These are phyloP conservation scores for Pseudopediastrum boryanum DNA, from an alignment of 139 green algal genomes.

Conservation along the genomic window DNA sequence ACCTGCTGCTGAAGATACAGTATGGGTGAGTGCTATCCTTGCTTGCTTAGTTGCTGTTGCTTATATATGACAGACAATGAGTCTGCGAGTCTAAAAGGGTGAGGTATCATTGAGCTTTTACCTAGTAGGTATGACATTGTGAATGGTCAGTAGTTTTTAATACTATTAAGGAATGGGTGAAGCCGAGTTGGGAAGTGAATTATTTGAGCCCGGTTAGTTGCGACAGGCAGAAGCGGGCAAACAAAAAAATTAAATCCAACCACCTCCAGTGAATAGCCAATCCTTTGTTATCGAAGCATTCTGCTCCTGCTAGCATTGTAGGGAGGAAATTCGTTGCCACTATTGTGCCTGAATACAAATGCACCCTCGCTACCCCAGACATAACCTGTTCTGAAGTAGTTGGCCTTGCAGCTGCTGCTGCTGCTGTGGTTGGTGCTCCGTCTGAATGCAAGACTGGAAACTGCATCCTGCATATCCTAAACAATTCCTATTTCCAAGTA, in stretches of 20 bases:
- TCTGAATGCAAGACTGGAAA: neutral
- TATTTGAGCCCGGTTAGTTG: too few relatives aligned
- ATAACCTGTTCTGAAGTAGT: neutral
- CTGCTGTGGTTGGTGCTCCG: neutral
- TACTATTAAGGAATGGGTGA: neutral
- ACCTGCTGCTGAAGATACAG: slow-evolving; percentile 59
- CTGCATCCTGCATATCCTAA: neutral
- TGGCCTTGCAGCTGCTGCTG: neutral
- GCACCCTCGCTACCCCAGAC: too few relatives aligned
- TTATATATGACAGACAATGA: neutral
- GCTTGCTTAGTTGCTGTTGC: too few relatives aligned
- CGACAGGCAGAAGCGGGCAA: too few relatives aligned
- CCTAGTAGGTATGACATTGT: neutral
- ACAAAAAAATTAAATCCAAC: too few relatives aligned
- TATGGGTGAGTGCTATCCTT: slow-evolving; percentile 2
- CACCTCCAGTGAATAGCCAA: too few relatives aligned
- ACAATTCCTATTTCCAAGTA: neutral
- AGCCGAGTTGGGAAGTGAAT: neutral
- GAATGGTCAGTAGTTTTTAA: neutral
- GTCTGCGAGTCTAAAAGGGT: neutral
- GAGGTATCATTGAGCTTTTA: neutral
- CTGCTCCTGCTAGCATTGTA: too few relatives aligned
- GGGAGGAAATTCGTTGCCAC: too few relatives aligned
- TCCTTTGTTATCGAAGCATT: too few relatives aligned
- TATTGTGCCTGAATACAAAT: too few relatives aligned